Base-by-base conservation (phyloP, 306 rosid genomes). In the Vicia faba region DNA sequence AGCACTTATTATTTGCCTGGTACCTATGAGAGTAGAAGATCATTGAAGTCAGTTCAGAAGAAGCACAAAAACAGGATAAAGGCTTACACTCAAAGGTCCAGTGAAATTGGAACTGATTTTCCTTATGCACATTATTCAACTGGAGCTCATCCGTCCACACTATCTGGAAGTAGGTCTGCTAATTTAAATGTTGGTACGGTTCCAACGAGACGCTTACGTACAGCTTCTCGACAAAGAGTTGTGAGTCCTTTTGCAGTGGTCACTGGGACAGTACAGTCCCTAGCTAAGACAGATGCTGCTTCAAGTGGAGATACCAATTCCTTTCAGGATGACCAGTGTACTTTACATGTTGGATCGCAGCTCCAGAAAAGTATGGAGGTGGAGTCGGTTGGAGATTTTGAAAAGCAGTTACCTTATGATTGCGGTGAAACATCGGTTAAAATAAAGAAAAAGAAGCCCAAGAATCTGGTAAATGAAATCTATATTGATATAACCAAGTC, bases 301-400 rank as follows among this genome's bases (percentile, higher is more conserved):
- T 95, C 97, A 18, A 95, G 99, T 66, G 99, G 99, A 44, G 99
- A 95, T 79, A 88, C 99, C 26, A 91, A 83, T 81, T 95, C 99
- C 74, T 90, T 85, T 82, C 99, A 87, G 78, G 99, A 95, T 76
- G 99, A 95, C 78, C 96, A 90, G 81, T 88, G 89, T 82, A 85
- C 92, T 66, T 78, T 88, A 72, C 84, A 86, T 62, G 86, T 84
- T 14, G 92, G 96, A 31, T 80, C 91, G 7, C 99, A 81, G 71
- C 81, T 86, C 71, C 99, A 86, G 78, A 95, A 76, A 79, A 87
- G 92, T 79, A 51, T 91, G 84, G 97, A 95, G 77, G 97, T 91
- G 73, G 99, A 95, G 72, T 95, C 99, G 19, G 83, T 35, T 76
- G 91, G 95, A 64, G 89, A 87, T 59, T 91, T 86, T 80, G 97